Base-by-base conservation (phyloP, 192 early-diverging fungal genomes). In the Mortierella alpina region DNA sequence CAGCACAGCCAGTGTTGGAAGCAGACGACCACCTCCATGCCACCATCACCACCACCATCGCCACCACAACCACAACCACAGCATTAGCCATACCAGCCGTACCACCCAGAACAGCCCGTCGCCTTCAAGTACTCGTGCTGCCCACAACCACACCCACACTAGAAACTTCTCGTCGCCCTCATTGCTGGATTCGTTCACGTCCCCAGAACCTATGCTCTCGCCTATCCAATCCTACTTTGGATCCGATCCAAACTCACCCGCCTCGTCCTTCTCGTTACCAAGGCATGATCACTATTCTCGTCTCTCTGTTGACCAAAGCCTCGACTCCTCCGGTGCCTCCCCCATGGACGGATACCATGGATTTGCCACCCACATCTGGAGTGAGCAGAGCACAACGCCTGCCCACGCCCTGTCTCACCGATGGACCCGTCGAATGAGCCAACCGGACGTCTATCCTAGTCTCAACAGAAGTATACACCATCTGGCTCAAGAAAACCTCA, bases 181-280 rank as follows among this genome's bases (percentile, higher is more conserved):
- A 2, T 47, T 79, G 6, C 41, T 79, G n/a, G 76, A 79, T 46
- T 79, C 76, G 48, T 79, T 79, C 58, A 79, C 70, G 12, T 79
- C 76, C 7, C 76, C 69, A 5, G 76, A 71, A 39, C 68, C 76
- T 11, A 79, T 79, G 69, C 64, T 79, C 1, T 79, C 76, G 22
- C 76, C 76, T 18, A 79, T 79, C 18, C 76, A 79, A n/a, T 79
- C 76, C 2, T 79, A 79, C 47, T 79, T 79, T 59, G 73, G 73
- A 7, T 79, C 76, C 0, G 76, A 79, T 39, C 76, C 76, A 42
- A 79, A 72, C 46, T 79, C 69, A 2, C 68, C 68, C 39, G 76
- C 63, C 11, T 66, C 76, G 2, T 66, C 69, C 1, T 79, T 72
- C 31, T 71, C 76, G 7, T 22, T 79, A 14, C 76, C 76, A 14